Base-by-base conservation (phyloP, 768 basidiomycete genomes). In the Hortiboletus flavorubellus region DNA sequence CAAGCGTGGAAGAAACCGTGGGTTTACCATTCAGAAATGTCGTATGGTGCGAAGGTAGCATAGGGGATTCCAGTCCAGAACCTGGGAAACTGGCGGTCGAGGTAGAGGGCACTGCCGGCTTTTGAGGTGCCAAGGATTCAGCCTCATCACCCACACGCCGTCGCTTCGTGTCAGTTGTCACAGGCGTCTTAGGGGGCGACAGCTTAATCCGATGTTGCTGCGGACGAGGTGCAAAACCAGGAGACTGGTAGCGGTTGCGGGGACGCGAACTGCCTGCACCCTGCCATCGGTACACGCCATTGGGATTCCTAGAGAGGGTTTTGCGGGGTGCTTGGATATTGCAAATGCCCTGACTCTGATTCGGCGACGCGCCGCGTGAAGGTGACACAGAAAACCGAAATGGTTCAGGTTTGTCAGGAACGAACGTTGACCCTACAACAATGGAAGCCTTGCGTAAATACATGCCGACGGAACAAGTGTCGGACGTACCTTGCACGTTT, bases 211-310 rank as follows among this genome's bases (percentile, higher is more conserved):
- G 75, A 38, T 79, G 68, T 34, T 78, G 73, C 42, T 76, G 63
- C 16, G 80, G 71, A 12, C 82, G 75, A 21, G 84, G 75, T 5
- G 84, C 82, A 64, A 91, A 90, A 5, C 84, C 85, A 44, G 89
- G 87, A 9, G 88, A 89, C 49, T 81, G 79, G 65, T 83, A 88
- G 41, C 87, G 84, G 67, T 88, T 90, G 45, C 80, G 80, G 18
- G 76, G 73, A 61, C 79, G 84, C 12, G 89, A 83, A 61, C 86
- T 89, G 41, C 89, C 88, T 33, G 76, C 85, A n/a, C 89, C 90
- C 59, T 84, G 80, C 85, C 86, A 90, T 46, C 78, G 77, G 69
- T 87, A 87, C 34, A 73, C 64, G 21, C 89, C 89, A 64, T 91
- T 92, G 0, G 89, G 89, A 62, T 92, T 92, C 65, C 74, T 81